phyloP scores from a whole-genome alignment of 768 basidiomycete genomes.

The Dictyophora rubrovolvata region DNA sequence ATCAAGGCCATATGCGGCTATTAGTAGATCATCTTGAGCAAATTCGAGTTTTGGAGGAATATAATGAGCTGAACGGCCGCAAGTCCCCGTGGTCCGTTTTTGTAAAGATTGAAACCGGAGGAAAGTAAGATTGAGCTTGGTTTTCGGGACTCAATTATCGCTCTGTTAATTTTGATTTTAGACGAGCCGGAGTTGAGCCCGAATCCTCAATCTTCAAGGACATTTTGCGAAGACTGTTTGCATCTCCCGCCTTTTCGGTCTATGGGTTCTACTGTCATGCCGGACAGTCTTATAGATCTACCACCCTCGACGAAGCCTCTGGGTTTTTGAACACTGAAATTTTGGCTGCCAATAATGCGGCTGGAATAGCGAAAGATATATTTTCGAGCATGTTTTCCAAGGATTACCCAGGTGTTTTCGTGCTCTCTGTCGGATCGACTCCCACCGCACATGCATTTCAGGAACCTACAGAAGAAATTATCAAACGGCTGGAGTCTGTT shows the following conservation, averaged over 20 bases:
- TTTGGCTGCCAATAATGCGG: slow-evolving; percentile 55
- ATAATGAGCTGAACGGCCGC: slow-evolving; percentile 32
- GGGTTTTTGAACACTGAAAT: slow-evolving; percentile 62
- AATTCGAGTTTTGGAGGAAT: slow-evolving; percentile 51
- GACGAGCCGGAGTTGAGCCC: slow-evolving; percentile 63
- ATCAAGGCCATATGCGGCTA: slow-evolving; percentile 55
- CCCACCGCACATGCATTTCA: slow-evolving; percentile 77
- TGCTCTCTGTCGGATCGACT: slow-evolving; percentile 78
- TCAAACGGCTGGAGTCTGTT: slow-evolving; percentile 29
- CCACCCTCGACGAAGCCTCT: slow-evolving; percentile 52
- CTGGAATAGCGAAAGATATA: slow-evolving; percentile 41
- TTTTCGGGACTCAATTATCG: not conserved
- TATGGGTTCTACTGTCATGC: slow-evolving; percentile 81
- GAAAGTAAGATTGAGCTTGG: slow-evolving; percentile 41
- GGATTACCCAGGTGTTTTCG: slow-evolving; percentile 38
- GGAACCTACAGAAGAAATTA: slow-evolving; percentile 28
- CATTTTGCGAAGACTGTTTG: slow-evolving; percentile 43
- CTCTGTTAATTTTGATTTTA: slow-evolving; percentile 20
- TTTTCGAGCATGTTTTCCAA: slow-evolving; percentile 26
- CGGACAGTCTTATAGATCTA: slow-evolving; percentile 69
- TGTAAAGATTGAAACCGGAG: slow-evolving; percentile 71
- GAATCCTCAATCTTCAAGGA: slow-evolving; percentile 42
- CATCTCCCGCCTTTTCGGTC: slow-evolving; percentile 48
- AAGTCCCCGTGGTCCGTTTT: slow-evolving; percentile 62
- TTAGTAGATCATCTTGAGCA: slow-evolving; percentile 73